Percentiles rank a stretch among this genome's conserved stretches.
These are phyloP conservation scores for Heliosperma pusillum DNA, from an alignment of 148 eudicot species.

Conservation along the genomic window DNA sequence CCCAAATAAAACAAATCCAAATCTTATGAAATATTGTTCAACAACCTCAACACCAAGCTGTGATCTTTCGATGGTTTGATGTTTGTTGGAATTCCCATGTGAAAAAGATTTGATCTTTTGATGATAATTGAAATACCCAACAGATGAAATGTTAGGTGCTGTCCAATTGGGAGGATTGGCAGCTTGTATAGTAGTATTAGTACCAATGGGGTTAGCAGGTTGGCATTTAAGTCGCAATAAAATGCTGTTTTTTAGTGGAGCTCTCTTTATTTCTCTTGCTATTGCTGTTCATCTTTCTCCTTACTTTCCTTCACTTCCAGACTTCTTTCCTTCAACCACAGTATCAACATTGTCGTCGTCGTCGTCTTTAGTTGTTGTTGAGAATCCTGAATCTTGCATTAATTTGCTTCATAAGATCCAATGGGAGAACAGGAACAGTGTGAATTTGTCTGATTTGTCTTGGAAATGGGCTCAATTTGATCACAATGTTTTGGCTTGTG, in stretches of 20 bases:
- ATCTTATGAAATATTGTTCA: too few species aligned
- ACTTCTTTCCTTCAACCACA: constrained; percentile 19
- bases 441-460: constrained; percentile 25
- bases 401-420: constrained; percentile 46
- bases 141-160: constrained; percentile 67
- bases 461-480: constrained; percentile 63
- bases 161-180: constrained; percentile 84
- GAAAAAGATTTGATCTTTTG: background rate
- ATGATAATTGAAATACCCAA: too few species aligned
- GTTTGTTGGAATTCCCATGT: background rate
- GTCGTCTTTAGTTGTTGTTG: constrained; percentile 25
- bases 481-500: constrained; percentile 46
- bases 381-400: constrained; percentile 54
- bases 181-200: constrained; percentile 74
- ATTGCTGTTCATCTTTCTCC: constrained; percentile 88
- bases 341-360: constrained; percentile 19
- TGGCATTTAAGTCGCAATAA: constrained; percentile 94
- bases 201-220: constrained; percentile 95
- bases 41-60: too few species aligned
- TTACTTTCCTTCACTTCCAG: constrained; percentile 59
- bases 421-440: constrained; percentile 22
- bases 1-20: too few species aligned
- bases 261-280: constrained; percentile 82
- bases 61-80: background rate
- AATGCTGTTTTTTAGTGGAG: constrained; percentile 83